Evolutionary conservation across 768 basidiomycete genomes (phyloP), one percentile per base, ranked within the genome.

Genomic region (Leccinum fibrillosum): DNA sequence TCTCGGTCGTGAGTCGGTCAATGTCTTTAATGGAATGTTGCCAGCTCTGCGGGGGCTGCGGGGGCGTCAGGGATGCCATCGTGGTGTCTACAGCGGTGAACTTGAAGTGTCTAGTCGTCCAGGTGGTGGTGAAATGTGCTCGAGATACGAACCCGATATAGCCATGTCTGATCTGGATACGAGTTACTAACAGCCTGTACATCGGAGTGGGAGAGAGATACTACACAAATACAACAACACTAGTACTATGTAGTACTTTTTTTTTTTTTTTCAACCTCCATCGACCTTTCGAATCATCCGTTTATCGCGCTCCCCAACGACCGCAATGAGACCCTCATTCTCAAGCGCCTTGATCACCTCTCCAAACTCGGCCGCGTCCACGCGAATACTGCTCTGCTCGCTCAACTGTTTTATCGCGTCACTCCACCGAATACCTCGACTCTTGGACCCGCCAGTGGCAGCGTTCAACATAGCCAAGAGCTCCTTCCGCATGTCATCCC

Each of bases 401-500:
- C 87, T 86, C 51, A 99, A 78, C 54, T 79, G 76, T 74, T 82
- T 89, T 49, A 92, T 76, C n/a, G 86, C 88, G 21, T 97, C 94
- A 4, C 77, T 74, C 92, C 93, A 97, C 64, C 86, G 84, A 58
- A 94, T 73, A 15, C 93, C 86, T 34, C 80, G 74, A 51, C 72
- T 76, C 57, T 84, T 80, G 25, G 76, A 76, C 2, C 77, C 79
- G 10, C 80, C 80, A 13, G 42, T 44, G 4, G 69, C 74, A 9
- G 66, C 58, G 39, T 88, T 86, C 58, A 94, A 72, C 63, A 93
- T 74, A 25, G 70, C 76, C 64, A 93, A 66, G 12, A 98, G 74
- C 67, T 92, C 97, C 66, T 82, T 85, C 64, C 89, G 85, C 82
- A 98, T 87, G 72, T 97, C 95, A n/a, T 90, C 92, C 48, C 86